Percentiles rank a stretch among this genome's conserved stretches.
Evolutionary conservation across 2,329 filamentous ascomycete genomes (phyloP).

Genomic region (Phyllosticta citriasiana): DNA sequence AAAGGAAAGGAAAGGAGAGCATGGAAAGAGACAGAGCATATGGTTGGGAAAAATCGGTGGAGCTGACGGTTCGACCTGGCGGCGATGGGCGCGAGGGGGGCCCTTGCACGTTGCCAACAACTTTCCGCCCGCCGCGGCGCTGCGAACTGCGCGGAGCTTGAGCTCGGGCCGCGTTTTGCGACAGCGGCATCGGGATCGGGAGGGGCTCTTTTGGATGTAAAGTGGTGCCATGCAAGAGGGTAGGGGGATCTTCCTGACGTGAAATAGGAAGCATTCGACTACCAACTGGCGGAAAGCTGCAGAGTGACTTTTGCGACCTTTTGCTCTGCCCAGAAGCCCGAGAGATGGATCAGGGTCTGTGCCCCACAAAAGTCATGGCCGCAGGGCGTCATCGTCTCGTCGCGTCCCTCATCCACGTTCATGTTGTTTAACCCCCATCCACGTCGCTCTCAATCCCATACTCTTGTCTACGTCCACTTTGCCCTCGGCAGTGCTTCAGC

Average conservation of each 20-base stretch:
- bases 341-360: background rate
- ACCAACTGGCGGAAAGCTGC: too few relatives aligned
- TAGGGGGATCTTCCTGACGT: too few relatives aligned
- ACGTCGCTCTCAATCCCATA: background rate
- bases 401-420: background rate
- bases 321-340: too few relatives aligned
- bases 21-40: background rate
- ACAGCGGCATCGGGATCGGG: background rate
- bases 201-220: background rate
- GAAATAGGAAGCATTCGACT: too few relatives aligned
- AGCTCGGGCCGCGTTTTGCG: background rate
- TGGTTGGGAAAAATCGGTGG: background rate
- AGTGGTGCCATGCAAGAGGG: too few relatives aligned
- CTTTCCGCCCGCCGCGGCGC: background rate
- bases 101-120: background rate
- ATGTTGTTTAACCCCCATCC: background rate
- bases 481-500: background rate
- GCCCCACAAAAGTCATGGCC: background rate
- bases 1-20: background rate
- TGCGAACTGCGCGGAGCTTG: background rate
- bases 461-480: background rate
- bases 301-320: too few relatives aligned
- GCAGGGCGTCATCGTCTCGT: conserved; percentile 3
- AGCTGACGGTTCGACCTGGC: background rate
- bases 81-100: background rate